Evolutionary conservation across 306 rosid genomes (phyloP), one percentile per base, ranked within the genome.

Genomic region (Hippophae gyantsensis): DNA sequence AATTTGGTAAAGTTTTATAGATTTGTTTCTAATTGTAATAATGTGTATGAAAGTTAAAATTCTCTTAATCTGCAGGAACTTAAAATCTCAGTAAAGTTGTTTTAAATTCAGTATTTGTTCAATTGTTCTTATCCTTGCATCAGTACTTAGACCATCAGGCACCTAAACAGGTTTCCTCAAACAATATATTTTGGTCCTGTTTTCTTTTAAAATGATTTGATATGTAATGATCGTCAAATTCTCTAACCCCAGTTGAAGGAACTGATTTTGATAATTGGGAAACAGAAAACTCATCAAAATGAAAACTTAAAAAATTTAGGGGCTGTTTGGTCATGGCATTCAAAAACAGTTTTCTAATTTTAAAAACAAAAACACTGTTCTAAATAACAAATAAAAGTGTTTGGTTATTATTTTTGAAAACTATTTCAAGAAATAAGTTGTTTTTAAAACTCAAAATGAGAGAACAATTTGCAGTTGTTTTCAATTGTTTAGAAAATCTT

Each of bases 231-330:
- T 85, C 95, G 58, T 73, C 90, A 58, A 77, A 71, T 74, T 63
- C 82, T 51, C 56, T 66, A 58, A 62, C 71, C 57, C 78, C 82
- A 10, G 46, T 58, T 9, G 86, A 78, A 67, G 73, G 78, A n/a
- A 64, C 82, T 1, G 88, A 86, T 74, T 72, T 84, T 81, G 88
- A 80, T 14, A 79, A 82, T 61, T 88, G 99, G 96, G 81, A 72
- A 71, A 78, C 65, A 54, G 81, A 80, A 67, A 60, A 73, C 69
- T 76, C 67, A 47, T 83, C 71, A 0, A 74, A 66, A 59, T 72
- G 67, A 74, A 54, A 62, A 57, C 82, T 85, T 13, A 48, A 50
- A 60, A 74, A 58, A 18, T 18, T 18, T 18, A 0, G 23, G 23
- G 23, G 23, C 23, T 18, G 23, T 18, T 18, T 18, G 23, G 23